Evolutionary conservation across 345 rosid genomes (phyloP), one percentile per base, ranked within the genome.

Genomic region (Acer yangbiense): DNA sequence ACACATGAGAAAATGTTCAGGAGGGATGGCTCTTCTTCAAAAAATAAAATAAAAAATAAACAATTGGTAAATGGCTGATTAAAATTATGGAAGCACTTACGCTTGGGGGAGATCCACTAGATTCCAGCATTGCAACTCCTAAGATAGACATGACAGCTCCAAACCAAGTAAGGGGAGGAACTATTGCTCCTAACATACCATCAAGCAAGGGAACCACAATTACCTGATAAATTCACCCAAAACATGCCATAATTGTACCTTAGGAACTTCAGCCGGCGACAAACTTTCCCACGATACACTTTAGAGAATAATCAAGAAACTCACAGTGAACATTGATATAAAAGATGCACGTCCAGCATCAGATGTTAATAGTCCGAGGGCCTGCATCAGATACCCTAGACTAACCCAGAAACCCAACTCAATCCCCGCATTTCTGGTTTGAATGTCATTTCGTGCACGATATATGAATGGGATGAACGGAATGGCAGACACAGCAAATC

Each of bases 351-450:
- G 90, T 3, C 95, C 91, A 23, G 91, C 91, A 73, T 88, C 89
- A 1, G 92, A 87, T 65, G 93, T 88, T 55, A 78, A 75, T 55
- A 89, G 75, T 25, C 93, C 90, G 52, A 91, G 81, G 13, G 90
- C 91, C 79, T 89, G 92, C 80, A 81, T 82, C 21, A 89, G 79
- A 79, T 89, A 89, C 10, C 91, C 91, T 27, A 90, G 78, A 83
- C 90, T 85, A 69, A 86, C 84, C 90, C 91, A 90, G 16, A 90
- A 43, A 23, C 96, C 94, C 85, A 92, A 84, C 86, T 90, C 94
- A 58, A 87, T 79, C 70, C 90, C 94, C 1, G 90, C 87, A 78
- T 87, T 84, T 29, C 87, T 86, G 43, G 86, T 92, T 32, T 85
- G 44, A 14, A 71, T 83, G 82, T 85, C 86, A 9, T 80, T 81